Conservation (phyloP, 2,329 filamentous ascomycete species). For the Exophiala sp. region DNA sequence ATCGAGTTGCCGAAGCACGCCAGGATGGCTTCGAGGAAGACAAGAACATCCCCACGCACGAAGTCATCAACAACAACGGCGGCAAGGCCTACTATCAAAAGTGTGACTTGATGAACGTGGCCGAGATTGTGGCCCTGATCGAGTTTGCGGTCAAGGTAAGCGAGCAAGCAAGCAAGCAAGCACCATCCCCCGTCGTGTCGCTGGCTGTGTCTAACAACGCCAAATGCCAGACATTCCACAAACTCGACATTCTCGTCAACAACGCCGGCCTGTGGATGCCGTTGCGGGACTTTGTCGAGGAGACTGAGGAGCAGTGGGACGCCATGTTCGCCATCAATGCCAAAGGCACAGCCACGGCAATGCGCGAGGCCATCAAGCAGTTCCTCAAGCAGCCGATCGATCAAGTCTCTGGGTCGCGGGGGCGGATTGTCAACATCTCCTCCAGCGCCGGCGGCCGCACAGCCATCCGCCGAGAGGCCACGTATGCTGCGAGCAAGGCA, state of each 20-base stretch:
- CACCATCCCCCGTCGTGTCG: too few species aligned
- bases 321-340: slow-evolving; percentile 53
- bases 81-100: slow-evolving; percentile 8
- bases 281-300: slow-evolving; percentile 33
- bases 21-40: slow-evolving; percentile 15
- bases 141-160: slow-evolving; percentile 30
- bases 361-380: slow-evolving; percentile 30
- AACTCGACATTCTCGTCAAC: slow-evolving; percentile 51
- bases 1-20: slow-evolving; percentile 30
- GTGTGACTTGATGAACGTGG: slow-evolving; percentile 5
- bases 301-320: slow-evolving; percentile 46
- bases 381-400: slow-evolving; percentile 51
- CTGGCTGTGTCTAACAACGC: too few species aligned
- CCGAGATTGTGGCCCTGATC: slow-evolving; percentile 31
- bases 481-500: slow-evolving; percentile 45
- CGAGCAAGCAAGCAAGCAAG: too few species aligned
- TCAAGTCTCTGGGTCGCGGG: slow-evolving; percentile 38
- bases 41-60: slow-evolving; percentile 12
- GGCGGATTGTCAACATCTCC: slow-evolving; percentile 52
- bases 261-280: slow-evolving; percentile 43
- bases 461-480: slow-evolving; percentile 5
- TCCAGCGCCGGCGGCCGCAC: slow-evolving; percentile 5
- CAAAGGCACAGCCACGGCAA: slow-evolving; percentile 39
- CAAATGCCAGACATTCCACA: slow-evolving; percentile 7
- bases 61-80: slow-evolving; percentile 7